A percentile compares a stretch with the other conserved stretches of the same genome.
These are phyloP conservation scores for Cryptococcus deneoformans DNA, from an alignment of 1,284 basidiomycete genomes.

Conservation along the genomic window DNA sequence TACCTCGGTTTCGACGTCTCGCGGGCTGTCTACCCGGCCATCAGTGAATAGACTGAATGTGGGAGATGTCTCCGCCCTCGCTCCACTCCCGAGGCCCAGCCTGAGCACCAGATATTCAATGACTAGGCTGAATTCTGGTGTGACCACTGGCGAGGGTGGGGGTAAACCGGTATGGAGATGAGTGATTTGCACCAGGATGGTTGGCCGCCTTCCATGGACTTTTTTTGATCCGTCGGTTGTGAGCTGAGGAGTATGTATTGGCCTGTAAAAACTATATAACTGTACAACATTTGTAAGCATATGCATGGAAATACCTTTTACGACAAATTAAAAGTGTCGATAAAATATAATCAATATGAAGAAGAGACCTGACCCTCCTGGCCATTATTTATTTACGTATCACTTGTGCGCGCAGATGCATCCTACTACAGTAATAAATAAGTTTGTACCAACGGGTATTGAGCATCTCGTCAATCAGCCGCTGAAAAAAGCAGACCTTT, in stretches of 20 bases:
- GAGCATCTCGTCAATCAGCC: no score
- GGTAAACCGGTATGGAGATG: constrained; percentile 8
- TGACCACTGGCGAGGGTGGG: constrained; percentile 6
- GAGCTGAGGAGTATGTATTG: background rate
- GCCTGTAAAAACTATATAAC: background rate
- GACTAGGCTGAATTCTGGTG: background rate
- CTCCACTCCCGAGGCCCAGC: background rate
- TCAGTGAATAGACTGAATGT: background rate
- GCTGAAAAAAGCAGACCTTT: no score
- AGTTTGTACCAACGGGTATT: background rate
- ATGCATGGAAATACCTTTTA: background rate
- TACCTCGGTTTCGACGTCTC: background rate
- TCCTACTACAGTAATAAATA: background rate
- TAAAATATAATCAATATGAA: no score
- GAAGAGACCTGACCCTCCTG: no score
- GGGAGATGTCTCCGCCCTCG: background rate
- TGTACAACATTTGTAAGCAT: constrained; percentile 1
- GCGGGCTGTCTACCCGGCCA: background rate
- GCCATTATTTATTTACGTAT: no score
- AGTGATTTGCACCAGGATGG: background rate
- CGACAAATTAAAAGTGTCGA: background rate
- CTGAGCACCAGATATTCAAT: constrained; percentile 6
- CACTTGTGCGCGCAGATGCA: no score
- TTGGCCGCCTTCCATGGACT: background rate
- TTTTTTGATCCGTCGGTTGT: background rate